Evolutionary conservation across 2,329 filamentous ascomycete species (phyloP), one percentile per base, ranked within the genome.

Genomic region (Epichloe sp.): DNA sequence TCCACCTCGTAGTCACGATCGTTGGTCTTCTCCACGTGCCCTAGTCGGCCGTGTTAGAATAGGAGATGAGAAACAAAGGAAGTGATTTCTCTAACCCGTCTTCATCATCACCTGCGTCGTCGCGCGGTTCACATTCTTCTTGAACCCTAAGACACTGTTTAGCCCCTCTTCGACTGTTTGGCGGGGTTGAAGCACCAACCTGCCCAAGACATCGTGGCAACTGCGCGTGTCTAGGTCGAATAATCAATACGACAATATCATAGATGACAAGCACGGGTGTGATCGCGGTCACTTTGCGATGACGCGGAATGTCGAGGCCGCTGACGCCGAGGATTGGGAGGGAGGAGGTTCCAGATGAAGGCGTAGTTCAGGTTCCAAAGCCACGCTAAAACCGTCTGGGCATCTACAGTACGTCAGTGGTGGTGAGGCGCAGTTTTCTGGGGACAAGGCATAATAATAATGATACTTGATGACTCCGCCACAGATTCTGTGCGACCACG

Each of bases 61-160:
- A 11, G 36, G 4, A 15, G 17, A 11, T 17, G 12, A 14, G 8
- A 23, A 11, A 26, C 3, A 14, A 15, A 14, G 5, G 17, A n/a
- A 6, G 26, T 10, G 17, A 15, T 37, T 37, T 11, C 5, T 62
- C 76, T 57, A 68, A 86, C 84, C 88, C 52, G 90, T 95, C 79
- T 98, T 98, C 91, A 98, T 97, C 88, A 98, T 96, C 56, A 97
- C 91, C 83, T 96, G 90, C 73, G 94, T 98, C 71, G 91, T 96
- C 63, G 91, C 91, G 74, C 93, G 88, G 76, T 93, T 91, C 75
- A 97, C 90, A 82, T 94, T 94, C 71, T 95, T 95, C 75, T 93
- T 73, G 63, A 73, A 73, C 58, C 71, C 71, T 72, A 57, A 46
- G 55, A 68, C 59, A 67, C 62, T n/a, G 46, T 63, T 63, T 59